phyloP scores from a whole-genome alignment of 2,329 filamentous ascomycete genomes.

The Dothiorella sarmentorum region DNA sequence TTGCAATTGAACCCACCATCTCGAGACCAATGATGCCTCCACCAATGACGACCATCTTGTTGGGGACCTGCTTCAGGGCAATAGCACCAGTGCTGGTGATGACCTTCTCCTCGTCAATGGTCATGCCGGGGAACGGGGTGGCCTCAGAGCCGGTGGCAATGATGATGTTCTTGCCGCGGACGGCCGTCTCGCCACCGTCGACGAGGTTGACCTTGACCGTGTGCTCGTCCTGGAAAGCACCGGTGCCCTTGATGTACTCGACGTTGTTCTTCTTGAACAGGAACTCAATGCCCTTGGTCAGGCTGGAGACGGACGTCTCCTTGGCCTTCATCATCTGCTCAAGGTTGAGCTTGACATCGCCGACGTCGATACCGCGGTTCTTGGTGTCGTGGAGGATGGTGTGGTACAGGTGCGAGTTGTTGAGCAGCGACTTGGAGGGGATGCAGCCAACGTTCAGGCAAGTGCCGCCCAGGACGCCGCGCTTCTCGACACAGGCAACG shows the following conservation, averaged over 20 bases:
- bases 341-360: slow-evolving; percentile 95
- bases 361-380: slow-evolving; percentile 93
- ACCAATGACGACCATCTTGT: slow-evolving; percentile 96
- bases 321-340: slow-evolving; percentile 98
- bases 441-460: slow-evolving; percentile 99
- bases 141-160: slow-evolving; percentile 95
- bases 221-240: slow-evolving; percentile 81
- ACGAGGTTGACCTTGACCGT: slow-evolving; percentile 86
- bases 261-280: slow-evolving; percentile 99
- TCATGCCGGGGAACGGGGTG: slow-evolving; percentile 92
- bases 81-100: slow-evolving; percentile 95
- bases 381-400: slow-evolving; percentile 96
- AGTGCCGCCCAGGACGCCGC: slow-evolving; percentile 88
- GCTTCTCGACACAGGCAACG: slow-evolving; percentile 98
- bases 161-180: slow-evolving; percentile 94
- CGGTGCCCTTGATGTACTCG: slow-evolving; percentile 94
- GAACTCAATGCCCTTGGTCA: slow-evolving; percentile 98
- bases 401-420: slow-evolving; percentile 99
- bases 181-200: slow-evolving; percentile 84
- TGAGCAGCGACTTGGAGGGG: slow-evolving; percentile 97
- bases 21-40: slow-evolving; percentile 98
- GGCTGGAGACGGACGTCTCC: slow-evolving; percentile 78
- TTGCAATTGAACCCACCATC: slow-evolving; percentile 61
- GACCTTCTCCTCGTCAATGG: slow-evolving; percentile 96
- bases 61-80: slow-evolving; percentile 81